A percentile compares a stretch with the other conserved stretches of the same genome.
Conservation (phyloP, 129 eudicot species). For the Logfia minima region DNA sequence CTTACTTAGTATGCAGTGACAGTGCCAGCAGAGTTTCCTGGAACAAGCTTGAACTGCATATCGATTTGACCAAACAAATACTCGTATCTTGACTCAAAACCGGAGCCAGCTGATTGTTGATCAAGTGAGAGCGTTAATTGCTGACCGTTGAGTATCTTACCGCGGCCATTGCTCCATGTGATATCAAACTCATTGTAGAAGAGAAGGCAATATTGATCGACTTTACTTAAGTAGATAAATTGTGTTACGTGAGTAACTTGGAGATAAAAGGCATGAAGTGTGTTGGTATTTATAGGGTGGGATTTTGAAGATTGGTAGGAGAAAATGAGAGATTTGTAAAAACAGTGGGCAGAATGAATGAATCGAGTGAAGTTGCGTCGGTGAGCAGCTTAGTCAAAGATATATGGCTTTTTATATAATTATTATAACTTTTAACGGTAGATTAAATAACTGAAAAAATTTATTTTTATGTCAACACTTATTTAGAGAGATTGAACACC, state of each 20-base stretch:
- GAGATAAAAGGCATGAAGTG: not conserved
- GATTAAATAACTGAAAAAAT: too few relatives aligned
- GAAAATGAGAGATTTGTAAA: not conserved
- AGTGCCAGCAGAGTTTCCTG: constrained; percentile 73
- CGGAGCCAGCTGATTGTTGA: constrained; percentile 49
- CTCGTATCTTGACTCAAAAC: constrained; percentile 57
- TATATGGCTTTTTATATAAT: too few relatives aligned
- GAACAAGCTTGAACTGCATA: constrained; percentile 68
- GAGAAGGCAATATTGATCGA: too few relatives aligned
- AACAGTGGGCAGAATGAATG: not conserved
- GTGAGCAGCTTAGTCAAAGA: not conserved
- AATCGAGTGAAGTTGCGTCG: not conserved
- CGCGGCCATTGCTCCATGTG: constrained; percentile 70
- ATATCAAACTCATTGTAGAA: constrained; percentile 51
- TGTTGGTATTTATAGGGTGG: constrained; percentile 22
- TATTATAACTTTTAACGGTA: too few relatives aligned
- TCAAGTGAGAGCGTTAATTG: constrained; percentile 60
- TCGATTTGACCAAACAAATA: constrained; percentile 59
- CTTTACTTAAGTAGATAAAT: too few relatives aligned
- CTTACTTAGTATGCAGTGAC: constrained; percentile 73
- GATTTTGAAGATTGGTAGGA: constrained; percentile 6
- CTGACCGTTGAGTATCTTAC: constrained; percentile 45
- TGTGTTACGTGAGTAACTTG: not conserved
- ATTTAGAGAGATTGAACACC: too few relatives aligned
- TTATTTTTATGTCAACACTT: too few relatives aligned